Conservation (phyloP, 2,329 filamentous ascomycete species). For the Colletotrichum endophyticum region DNA sequence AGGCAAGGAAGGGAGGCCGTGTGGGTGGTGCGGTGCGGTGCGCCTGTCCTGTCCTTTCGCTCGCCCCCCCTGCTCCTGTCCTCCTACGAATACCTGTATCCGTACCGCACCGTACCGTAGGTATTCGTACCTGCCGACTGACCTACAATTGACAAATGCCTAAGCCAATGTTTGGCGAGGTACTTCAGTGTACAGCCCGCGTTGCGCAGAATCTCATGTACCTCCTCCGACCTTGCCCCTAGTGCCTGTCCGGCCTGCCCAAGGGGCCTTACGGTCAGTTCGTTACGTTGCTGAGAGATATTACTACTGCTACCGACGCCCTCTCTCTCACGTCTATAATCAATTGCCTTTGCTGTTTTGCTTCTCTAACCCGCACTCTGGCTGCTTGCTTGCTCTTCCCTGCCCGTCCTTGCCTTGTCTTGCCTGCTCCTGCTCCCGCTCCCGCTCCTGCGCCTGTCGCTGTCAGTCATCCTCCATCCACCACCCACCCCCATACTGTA, state of each 20-base stretch:
- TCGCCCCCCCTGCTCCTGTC: neutral
- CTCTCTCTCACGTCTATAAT: neutral
- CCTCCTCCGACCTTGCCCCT: neutral
- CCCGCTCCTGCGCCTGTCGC: neutral
- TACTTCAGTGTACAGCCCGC: neutral
- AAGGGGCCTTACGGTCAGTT: neutral
- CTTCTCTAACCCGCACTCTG: neutral
- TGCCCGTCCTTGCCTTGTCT: neutral
- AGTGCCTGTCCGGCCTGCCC: neutral
- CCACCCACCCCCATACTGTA: neutral
- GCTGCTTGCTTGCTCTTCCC: neutral
- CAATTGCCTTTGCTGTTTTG: neutral
- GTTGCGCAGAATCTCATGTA: neutral
- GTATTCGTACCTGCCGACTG: neutral
- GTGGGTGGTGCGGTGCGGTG: neutral
- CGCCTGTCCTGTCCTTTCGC: neutral
- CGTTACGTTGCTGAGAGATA: neutral
- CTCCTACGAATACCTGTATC: neutral
- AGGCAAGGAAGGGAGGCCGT: neutral
- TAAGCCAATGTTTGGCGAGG: neutral
- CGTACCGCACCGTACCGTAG: neutral
- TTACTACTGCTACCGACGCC: neutral
- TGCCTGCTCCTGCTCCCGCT: neutral
- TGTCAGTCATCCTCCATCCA: neutral
- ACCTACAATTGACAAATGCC: neutral